Base-by-base conservation (phyloP, 768 basidiomycete genomes). In the Auriscalpium orientale region DNA sequence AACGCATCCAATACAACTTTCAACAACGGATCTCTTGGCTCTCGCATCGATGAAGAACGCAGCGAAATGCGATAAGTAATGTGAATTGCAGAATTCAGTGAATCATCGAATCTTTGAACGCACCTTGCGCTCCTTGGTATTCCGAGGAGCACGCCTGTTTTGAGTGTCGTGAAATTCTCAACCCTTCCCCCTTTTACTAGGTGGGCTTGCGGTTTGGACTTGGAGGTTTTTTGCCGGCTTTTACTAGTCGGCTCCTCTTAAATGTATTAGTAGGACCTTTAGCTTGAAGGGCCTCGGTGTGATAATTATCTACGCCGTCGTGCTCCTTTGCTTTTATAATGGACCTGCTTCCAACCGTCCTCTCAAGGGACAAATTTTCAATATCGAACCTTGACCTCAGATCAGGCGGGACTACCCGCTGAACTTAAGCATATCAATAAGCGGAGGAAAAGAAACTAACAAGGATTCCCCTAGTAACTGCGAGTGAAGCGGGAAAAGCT, bases 361-460 rank as follows among this genome's bases (percentile, higher is more conserved):
- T 48, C 54, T 34, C 37, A 21, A 38, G 46, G 51, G 66, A 68
- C 67, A 71, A 68, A 67, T 66, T 58, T 35, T 56, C 56, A 49
- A 59, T 59, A 65, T 74, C 72, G 20, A 43, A 48, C 44, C 45
- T 60, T 80, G 83, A 82, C 82, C 84, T 86, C 84, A 83, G 80
- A 84, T 85, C 83, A 82, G 81, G 82, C 79, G 82, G 82, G 84
- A 83, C 76, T 85, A 86, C 85, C 84, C 81, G 79, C 84, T 84
- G 82, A 85, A 86, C 82, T 86, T 86, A 85, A 86, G 85, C 84
- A 85, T 85, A 86, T 86, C 82, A 87, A 84, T 85, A 85, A 87
- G 85, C 80, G 80, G 84, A 86, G 85, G 85, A 86, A 86, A 87
- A 87, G 85, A 85, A 87, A 87, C 83, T 85, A 87, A 87, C 85